phyloP scores from a whole-genome alignment of 768 basidiomycete genomes.

The Leccinum incarnatum region DNA sequence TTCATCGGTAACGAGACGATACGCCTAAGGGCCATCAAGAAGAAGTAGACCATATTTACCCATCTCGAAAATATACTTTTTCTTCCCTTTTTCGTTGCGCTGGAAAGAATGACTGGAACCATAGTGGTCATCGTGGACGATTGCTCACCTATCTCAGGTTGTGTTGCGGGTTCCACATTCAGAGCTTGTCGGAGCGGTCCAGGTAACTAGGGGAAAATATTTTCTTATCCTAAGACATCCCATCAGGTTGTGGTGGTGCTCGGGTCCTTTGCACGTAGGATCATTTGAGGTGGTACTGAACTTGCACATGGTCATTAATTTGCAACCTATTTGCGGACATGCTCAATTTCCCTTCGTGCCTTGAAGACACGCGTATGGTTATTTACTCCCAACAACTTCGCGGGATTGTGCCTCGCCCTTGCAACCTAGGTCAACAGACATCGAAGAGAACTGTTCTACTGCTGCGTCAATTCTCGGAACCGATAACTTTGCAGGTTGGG shows the following conservation, averaged over 20 bases:
- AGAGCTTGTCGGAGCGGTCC: neutral
- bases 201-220: too few species aligned
- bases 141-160: neutral
- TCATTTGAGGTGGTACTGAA: neutral
- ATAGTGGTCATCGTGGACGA: neutral
- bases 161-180: neutral
- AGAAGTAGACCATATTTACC: constrained; percentile 64
- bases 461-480: too few species aligned
- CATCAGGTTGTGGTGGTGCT: neutral
- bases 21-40: constrained; percentile 88
- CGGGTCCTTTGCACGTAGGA: neutral
- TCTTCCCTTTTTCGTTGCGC: neutral
- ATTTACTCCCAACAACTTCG: too few species aligned
- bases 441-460: too few species aligned
- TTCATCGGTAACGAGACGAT: constrained; percentile 93
- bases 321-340: neutral
- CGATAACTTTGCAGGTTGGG: neutral
- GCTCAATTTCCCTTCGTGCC: neutral
- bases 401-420: neutral
- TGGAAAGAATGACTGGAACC: neutral
- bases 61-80: constrained; percentile 5
- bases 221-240: neutral
- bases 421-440: neutral
- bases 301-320: neutral
- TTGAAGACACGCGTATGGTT: neutral